These are phyloP conservation scores for Alternaria rosae DNA, from an alignment of 2,329 filamentous ascomycete genomes.

Conservation along the genomic window DNA sequence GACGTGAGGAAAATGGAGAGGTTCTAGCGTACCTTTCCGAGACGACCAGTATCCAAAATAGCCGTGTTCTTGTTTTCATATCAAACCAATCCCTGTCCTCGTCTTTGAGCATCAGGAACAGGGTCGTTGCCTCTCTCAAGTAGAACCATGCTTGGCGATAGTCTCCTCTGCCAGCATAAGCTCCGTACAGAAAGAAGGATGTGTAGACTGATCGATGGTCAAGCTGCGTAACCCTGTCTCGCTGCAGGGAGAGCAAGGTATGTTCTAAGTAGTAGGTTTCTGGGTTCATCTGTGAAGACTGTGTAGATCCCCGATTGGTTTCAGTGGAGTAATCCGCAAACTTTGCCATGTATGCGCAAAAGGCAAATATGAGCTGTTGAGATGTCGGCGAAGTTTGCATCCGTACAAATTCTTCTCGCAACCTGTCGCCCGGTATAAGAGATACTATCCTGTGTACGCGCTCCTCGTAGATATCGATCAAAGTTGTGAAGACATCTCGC, in stretches of 20 bases:
- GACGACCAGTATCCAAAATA: slow-evolving; percentile 38
- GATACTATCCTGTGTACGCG: slow-evolving; percentile 67
- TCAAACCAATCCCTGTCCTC: slow-evolving; percentile 25
- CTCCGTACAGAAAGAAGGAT: slow-evolving; percentile 81
- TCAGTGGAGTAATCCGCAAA: slow-evolving; percentile 28
- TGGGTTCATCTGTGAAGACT: background rate
- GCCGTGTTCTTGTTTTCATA: slow-evolving; percentile 9
- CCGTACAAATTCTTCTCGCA: slow-evolving; percentile 32
- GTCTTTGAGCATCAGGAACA: slow-evolving; percentile 50
- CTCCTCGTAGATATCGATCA: slow-evolving; percentile 72
- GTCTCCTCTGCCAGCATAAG: slow-evolving; percentile 73
- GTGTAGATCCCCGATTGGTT: background rate
- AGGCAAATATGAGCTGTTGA: slow-evolving; percentile 45
- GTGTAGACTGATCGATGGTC: slow-evolving; percentile 61
- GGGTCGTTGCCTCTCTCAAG: slow-evolving; percentile 76
- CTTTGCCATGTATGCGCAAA: slow-evolving; percentile 48
- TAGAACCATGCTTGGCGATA: slow-evolving; percentile 83
- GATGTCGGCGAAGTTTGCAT: slow-evolving; percentile 29
- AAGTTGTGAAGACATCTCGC: slow-evolving; percentile 68
- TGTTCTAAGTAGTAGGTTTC: slow-evolving; percentile 26
- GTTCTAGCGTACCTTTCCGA: slow-evolving; percentile 30
- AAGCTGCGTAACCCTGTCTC: slow-evolving; percentile 27
- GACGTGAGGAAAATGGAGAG: background rate
- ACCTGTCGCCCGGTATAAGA: slow-evolving; percentile 29
- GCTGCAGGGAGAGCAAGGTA: slow-evolving; percentile 29